Percentiles rank a stretch among this genome's conserved stretches.
phyloP scores from a whole-genome alignment of 2,329 filamentous ascomycete species.

The Epichloe amarillans region DNA sequence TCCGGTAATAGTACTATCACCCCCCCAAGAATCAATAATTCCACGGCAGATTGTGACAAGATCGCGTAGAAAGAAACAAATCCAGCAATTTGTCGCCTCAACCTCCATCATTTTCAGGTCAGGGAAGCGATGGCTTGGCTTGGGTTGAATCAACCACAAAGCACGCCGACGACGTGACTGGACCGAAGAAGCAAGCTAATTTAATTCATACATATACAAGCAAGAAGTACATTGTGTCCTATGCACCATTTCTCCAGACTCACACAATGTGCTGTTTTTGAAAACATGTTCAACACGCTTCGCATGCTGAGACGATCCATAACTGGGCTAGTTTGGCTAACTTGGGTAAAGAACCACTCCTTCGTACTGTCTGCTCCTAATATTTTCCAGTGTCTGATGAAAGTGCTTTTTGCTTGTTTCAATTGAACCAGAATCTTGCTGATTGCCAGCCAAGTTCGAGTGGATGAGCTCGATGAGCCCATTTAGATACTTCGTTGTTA shows the following conservation, averaged over 20 bases:
- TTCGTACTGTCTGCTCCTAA: constrained; percentile 81
- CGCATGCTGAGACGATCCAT: background rate
- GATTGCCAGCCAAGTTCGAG: constrained; percentile 80
- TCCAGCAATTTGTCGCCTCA: too few species aligned
- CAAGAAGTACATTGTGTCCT: constrained; percentile 4
- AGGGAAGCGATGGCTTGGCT: background rate
- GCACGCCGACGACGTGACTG: background rate
- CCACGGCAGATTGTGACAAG: too few species aligned
- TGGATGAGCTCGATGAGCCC: constrained; percentile 97
- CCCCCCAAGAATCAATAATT: too few species aligned
- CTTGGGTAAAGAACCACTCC: constrained; percentile 64
- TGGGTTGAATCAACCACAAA: background rate
- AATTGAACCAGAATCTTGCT: constrained; percentile 65
- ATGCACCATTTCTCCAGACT: constrained; percentile 4
- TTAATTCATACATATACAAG: constrained; percentile 1
- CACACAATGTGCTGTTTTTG: background rate
- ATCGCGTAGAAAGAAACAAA: too few species aligned
- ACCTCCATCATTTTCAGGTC: too few species aligned
- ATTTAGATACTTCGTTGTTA: constrained; percentile 96
- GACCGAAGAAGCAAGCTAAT: background rate
- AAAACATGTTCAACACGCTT: constrained; percentile 1
- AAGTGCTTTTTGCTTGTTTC: constrained; percentile 92
- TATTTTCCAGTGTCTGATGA: constrained; percentile 87
- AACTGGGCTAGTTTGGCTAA: constrained; percentile 9
- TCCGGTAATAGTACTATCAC: too few species aligned